Conservation (phyloP, 2,329 filamentous ascomycete species). For the Fusarium mangiferae region DNA sequence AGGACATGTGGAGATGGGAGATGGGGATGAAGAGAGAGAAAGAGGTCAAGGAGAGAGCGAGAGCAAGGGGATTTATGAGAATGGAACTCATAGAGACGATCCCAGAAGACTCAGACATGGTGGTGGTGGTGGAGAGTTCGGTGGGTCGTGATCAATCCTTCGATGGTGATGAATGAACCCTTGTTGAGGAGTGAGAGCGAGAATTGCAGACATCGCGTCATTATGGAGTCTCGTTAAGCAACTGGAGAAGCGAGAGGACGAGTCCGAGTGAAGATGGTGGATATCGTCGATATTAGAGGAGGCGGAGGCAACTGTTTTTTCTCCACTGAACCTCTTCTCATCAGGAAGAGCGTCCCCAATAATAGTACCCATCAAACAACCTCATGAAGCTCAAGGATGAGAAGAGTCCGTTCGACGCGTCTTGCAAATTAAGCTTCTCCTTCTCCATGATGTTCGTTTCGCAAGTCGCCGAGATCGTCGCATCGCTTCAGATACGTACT, state of each 20-base stretch:
- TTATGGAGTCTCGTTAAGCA: constrained; percentile 24
- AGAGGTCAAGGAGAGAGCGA: neutral
- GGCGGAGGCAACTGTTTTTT: constrained; percentile 4
- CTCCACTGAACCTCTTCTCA: constrained; percentile 25
- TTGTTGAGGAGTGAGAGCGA: neutral
- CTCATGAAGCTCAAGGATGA: constrained; percentile 22
- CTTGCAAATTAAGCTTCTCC: constrained; percentile 28
- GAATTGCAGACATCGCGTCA: constrained; percentile 29
- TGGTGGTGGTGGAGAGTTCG: constrained; percentile 10
- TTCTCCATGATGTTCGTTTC: neutral
- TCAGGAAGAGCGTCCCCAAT: neutral
- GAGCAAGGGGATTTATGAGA: constrained; percentile 19
- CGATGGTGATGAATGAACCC: constrained; percentile 12
- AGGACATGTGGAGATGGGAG: constrained; percentile 10
- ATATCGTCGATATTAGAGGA: constrained; percentile 25
- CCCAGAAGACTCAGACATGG: neutral
- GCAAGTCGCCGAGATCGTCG: neutral
- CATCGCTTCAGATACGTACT: neutral
- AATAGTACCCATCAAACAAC: constrained; percentile 31
- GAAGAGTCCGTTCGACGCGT: neutral
- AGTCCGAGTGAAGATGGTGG: constrained; percentile 18
- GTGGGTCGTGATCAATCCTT: constrained; percentile 19
- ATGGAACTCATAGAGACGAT: neutral
- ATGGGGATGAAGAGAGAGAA: neutral
- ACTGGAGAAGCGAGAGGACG: constrained; percentile 2